Evolutionary conservation across 1,284 basidiomycete species (phyloP), one percentile per base, ranked within the genome.

Genomic region (Apiotrichum veenhuisii): DNA sequence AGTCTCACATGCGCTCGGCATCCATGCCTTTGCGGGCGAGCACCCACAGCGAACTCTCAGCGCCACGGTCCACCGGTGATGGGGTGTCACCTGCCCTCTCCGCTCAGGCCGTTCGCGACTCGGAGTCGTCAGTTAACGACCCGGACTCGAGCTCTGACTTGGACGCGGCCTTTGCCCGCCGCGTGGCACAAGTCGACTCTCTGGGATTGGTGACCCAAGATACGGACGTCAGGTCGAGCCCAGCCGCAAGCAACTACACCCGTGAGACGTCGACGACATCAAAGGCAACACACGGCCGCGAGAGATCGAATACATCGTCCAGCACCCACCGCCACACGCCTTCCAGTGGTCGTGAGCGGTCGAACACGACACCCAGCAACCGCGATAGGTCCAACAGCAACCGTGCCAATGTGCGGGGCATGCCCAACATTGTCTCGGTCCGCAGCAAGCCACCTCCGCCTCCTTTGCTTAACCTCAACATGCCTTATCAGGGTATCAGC

Each of bases 1-100:
- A 58, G 44, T 55, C 57, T 5, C 72, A 74, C 50, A 55, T 59
- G 36, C 67, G 72, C 18, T 73, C 71, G 1, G 60, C 63, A 5
- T 69, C 66, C 46, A 53, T 73, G 66, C 72, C 72, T 4, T 52
- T 62, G 49, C 53, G 66, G 5, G 46, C 52, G 12, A 58, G 59
- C 40, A 52, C 12, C 18, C 62, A 15, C 20, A 42, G 49, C 20
- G 38, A 34, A 18, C 18, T 26, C 17, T 41, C 37, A 5, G 20
- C 22, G 25, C 38, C 26, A 8, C 25, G 10, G 17, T 46, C 44
- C 17, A 14, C 25, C 20, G 22, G 23, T 2, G 34, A 48, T 12
- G 22, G 15, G 9, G 25, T 18, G 22, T 20, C 34, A 5, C 22
- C 47, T 22, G 33, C 33, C 22, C 23, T 42, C n/a, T 46, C 44